Evolutionary conservation across 306 rosid species (phyloP).

Genomic region (Trichosanthes cucumerina): DNA sequence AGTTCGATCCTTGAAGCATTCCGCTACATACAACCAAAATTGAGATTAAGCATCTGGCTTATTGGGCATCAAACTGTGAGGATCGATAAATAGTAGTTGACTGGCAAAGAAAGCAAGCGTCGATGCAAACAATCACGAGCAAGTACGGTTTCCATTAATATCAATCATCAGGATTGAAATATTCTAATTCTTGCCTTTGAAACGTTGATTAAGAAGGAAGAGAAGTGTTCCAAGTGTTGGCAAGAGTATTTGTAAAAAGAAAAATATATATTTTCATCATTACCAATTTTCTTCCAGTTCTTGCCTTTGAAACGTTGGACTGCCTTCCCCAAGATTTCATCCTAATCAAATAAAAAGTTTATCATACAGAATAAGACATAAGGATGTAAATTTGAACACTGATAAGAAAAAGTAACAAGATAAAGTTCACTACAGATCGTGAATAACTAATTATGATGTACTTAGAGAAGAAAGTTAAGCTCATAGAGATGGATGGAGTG

Average conservation of each 20-base stretch:
- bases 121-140: not conserved
- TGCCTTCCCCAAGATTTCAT: slow-evolving; percentile 69
- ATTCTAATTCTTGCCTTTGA: too few species aligned
- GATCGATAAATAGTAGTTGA: not conserved
- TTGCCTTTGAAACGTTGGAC: slow-evolving; percentile 95
- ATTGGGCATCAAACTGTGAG: not conserved
- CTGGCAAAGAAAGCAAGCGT: not conserved
- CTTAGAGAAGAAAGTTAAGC: not conserved
- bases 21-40: slow-evolving; percentile 51
- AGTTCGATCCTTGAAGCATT: slow-evolving; percentile 96
- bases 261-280: not conserved
- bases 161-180: not conserved
- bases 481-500: not conserved
- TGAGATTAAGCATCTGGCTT: slow-evolving; percentile 19
- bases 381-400: not conserved
- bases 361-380: not conserved
- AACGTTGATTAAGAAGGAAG: not conserved
- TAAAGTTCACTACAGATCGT: not conserved
- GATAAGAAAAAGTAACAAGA: not conserved
- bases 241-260: not conserved
- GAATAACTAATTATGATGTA: not conserved
- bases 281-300: slow-evolving; percentile 99
- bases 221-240: not conserved
- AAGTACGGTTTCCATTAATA: not conserved
- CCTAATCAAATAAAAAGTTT: slow-evolving; percentile 39